Percentiles rank a stretch among this genome's conserved stretches.
phyloP scores from a whole-genome alignment of 108 stramenopile genomes.

The Mediolabrus comicus region DNA sequence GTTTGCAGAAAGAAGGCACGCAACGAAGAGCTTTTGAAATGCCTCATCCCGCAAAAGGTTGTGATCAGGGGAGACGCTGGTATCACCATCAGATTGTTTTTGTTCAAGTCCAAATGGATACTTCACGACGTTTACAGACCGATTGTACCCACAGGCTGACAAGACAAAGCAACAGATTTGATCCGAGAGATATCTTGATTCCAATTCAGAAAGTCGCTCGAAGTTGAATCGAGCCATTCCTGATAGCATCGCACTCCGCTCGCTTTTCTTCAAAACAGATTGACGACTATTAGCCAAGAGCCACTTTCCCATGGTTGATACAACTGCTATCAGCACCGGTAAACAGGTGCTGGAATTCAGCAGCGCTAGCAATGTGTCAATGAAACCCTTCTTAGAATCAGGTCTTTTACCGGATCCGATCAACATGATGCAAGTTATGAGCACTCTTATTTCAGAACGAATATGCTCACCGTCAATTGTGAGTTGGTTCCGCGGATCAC shows the following conservation, averaged over 20 bases:
- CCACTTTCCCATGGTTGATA: conserved; percentile 66
- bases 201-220: conserved; percentile 56
- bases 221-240: conserved; percentile 68
- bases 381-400: conserved; percentile 52
- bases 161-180: conserved; percentile 61
- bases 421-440: conserved; percentile 42
- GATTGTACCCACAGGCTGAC: conserved; percentile 17
- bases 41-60: conserved; percentile 9
- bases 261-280: conserved; percentile 62
- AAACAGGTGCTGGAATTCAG: conserved; percentile 67
- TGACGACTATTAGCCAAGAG: conserved; percentile 31
- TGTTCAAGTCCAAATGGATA: conserved; percentile 23
- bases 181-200: conserved; percentile 65
- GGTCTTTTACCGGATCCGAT: conserved; percentile 46
- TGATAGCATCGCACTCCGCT: conserved; percentile 58
- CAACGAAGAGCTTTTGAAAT: conserved; percentile 34
- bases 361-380: conserved; percentile 56
- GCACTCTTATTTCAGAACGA: conserved; percentile 1
- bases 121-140: conserved; percentile 12
- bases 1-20: conserved; percentile 60
- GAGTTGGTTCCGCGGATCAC: conserved; percentile 2
- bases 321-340: conserved; percentile 60
- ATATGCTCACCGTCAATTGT: conserved; percentile 16
- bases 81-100: neutral
- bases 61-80: neutral